Percentiles rank a stretch among this genome's conserved stretches.
Evolutionary conservation across 2,329 filamentous ascomycete species (phyloP).

Genomic region (Ophiostoma novo-ulmi): DNA sequence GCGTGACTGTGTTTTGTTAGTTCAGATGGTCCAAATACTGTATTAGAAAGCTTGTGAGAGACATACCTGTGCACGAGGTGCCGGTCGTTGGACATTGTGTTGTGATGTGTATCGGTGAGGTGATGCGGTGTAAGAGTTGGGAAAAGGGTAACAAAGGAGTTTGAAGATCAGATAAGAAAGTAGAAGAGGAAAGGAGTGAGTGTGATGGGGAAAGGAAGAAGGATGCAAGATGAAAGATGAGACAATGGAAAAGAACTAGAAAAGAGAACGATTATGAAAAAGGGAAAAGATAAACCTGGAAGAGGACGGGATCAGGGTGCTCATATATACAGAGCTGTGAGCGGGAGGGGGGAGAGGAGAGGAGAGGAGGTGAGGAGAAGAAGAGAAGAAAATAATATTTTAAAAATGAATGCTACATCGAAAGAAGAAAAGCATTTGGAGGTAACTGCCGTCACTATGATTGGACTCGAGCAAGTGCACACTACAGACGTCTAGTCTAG

Average conservation of each 20-base stretch:
- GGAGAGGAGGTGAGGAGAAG: neutral
- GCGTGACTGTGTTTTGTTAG: conserved; percentile 28
- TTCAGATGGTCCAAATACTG: neutral
- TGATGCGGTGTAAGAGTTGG: neutral
- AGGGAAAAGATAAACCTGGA: neutral
- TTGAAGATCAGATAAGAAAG: neutral
- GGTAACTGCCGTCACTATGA: neutral
- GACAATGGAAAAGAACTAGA: too few species aligned
- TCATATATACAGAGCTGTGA: conserved; percentile 6
- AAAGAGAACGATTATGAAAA: neutral
- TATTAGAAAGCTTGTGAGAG: neutral
- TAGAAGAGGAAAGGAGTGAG: neutral
- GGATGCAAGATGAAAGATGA: neutral
- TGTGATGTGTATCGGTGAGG: neutral
- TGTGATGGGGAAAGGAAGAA: neutral
- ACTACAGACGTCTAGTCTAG: conserved; percentile 2
- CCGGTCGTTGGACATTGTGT: neutral
- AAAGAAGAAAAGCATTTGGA: neutral
- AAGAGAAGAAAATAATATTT: neutral
- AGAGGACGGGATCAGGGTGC: neutral
- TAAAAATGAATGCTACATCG: neutral
- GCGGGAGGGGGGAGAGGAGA: neutral
- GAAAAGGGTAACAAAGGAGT: neutral
- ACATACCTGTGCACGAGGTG: conserved; percentile 5
- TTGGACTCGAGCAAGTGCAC: neutral